Base-by-base conservation (phyloP, 257 asterid genomes). In the Parsonsia alboflavescens region DNA sequence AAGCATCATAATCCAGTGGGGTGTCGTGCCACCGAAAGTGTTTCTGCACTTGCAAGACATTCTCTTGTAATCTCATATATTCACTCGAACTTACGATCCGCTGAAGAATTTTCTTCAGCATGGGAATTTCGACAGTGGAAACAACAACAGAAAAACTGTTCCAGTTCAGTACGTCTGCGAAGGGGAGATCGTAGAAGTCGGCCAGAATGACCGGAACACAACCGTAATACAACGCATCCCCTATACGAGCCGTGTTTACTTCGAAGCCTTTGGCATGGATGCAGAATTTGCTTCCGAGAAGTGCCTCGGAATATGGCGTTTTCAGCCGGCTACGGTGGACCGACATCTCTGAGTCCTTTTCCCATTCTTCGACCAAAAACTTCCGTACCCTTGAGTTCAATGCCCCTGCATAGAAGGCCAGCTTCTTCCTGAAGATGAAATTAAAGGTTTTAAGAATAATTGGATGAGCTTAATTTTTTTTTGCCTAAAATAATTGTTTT, bases 241-340 rank as follows among this genome's bases (percentile, higher is more conserved):
- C 96, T 7, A 92, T 81, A 3, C 98, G 81, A 0, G 97, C 98
- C 0, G 99, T 95, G 91, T 95, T 95, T 1, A 95, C 90, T 75
- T 95, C 99, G 42, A 86, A 95, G 5, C 99, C 99, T 81, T 90
- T 95, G 2, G 96, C 99, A 6, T 90, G 97, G 54, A 95, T 81
- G 89, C 99, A 95, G 82, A 82, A 95, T 74, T 89, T 90, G 89
- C 99, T 95, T 7, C 86, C 82, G 8, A 88, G 19, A 7, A 89
- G 95, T 16, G 96, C 86, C 72, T 92, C 96, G 0, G 99, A 89
- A 59, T 95, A 92, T 0, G 99, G 89, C 3, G 94, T 92, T 79
- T 90, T 85, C 39, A 94, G 86, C 7, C 96, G 86, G 2, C 82
- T 52, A 0, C 74, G 77, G 59, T 95, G 97, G 69, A 95, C 91